phyloP scores from a whole-genome alignment of 805 yeast species.

The Isabelozyma rhagii region DNA sequence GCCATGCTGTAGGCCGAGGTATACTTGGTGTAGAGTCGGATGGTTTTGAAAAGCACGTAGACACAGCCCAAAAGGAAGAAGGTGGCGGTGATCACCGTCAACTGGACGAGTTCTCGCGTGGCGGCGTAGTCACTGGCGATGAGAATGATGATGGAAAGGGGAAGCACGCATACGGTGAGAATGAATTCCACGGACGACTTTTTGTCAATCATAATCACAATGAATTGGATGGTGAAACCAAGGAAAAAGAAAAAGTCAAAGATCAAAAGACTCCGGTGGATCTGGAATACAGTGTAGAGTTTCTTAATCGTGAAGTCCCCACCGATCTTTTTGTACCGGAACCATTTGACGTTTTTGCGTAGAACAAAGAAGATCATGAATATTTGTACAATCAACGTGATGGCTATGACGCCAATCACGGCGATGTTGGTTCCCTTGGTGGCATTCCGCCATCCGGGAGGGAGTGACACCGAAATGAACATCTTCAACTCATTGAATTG shows the following conservation, averaged over 20 bases:
- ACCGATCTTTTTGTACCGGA: constrained; percentile 46
- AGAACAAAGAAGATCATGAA: constrained; percentile 28
- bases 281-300: constrained; percentile 35
- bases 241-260: constrained; percentile 42
- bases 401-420: constrained; percentile 38
- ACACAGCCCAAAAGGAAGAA: constrained; percentile 40
- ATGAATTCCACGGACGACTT: constrained; percentile 41
- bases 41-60: constrained; percentile 45
- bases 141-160: constrained; percentile 38
- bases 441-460: constrained; percentile 24
- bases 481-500: constrained; percentile 39
- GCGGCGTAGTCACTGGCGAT: constrained; percentile 34
- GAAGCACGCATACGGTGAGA: constrained; percentile 44
- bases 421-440: constrained; percentile 41
- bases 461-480: constrained; percentile 14
- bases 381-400: constrained; percentile 28
- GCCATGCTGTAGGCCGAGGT: constrained; percentile 30
- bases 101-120: constrained; percentile 26
- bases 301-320: constrained; percentile 40
- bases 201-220: constrained; percentile 40
- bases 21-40: constrained; percentile 42
- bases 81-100: constrained; percentile 23
- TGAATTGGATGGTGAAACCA: constrained; percentile 49
- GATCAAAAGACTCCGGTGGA: constrained; percentile 28
- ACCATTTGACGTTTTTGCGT: constrained; percentile 42